Evolutionary conservation across 1,284 basidiomycete genomes (phyloP), one percentile per base, ranked within the genome.

Genomic region (Marasmius sp.): DNA sequence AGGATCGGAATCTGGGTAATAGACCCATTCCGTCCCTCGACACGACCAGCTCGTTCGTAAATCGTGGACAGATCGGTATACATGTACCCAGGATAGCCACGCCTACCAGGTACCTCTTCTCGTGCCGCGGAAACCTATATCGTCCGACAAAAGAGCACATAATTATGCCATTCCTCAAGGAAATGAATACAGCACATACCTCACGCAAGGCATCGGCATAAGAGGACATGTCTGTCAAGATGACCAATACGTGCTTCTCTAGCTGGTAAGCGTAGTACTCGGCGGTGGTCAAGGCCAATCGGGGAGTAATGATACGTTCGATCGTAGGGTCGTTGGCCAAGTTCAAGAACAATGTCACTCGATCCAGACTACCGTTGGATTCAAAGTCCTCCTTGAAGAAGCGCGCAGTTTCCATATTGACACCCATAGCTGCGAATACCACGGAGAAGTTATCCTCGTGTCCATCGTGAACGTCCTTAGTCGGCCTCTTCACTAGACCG

Each of bases 311-410:
- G 79, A 99, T 99, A 81, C 97, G 94, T 78, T 99, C 97, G 76
- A 99, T 99, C 66, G 97, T 99, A n/a, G 97, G 97, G 77, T 99
- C 97, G 74, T 98, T 99, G 56, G 97, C 97, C 72, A 99, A 81
- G 82, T 99, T 99, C 77, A 99, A 85, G 90, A 99, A 99, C 65
- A 99, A 84, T 7, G 97, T 99, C 59, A 98, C 95, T 72, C 97
- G 93, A 79, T 98, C 96, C 67, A 99, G 86, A 83, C 92, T 94
- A 57, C 97, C 97, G 74, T 98, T 98, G 75, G 98, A 97, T 78
- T 99, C 96, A 76, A 99, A 99, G 82, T 99, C 97, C 75, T 98
- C 94, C 80, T 97, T 97, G 91, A 99, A 99, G 86, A 98, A 99
- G 59, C 97, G 89, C 37, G 97, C 97, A 8, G 97, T 99, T 79